phyloP scores from a whole-genome alignment of 2,329 filamentous ascomycete genomes.

The Apiospora arundinis region DNA sequence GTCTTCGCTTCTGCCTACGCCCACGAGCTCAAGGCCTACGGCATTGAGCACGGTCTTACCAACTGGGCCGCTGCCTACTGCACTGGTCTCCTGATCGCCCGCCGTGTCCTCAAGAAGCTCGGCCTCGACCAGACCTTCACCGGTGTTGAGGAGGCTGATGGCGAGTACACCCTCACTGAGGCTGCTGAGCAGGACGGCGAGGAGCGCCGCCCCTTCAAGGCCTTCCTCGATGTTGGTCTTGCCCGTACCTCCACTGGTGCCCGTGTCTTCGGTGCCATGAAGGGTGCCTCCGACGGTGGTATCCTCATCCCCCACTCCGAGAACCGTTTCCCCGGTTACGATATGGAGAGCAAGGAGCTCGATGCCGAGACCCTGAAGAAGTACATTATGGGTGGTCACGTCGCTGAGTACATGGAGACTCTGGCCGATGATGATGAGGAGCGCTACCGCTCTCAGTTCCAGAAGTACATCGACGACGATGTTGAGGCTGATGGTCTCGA shows the following conservation, averaged over 20 bases:
- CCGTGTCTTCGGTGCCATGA: conserved; percentile 99
- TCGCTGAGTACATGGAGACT: conserved; percentile 99
- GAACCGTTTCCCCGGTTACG: conserved; percentile 99
- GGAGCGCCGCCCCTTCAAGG: conserved; percentile 98
- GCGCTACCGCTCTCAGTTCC: conserved; percentile 98
- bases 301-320: conserved; percentile 97
- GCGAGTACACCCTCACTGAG: conserved; percentile 96
- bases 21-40: conserved; percentile 97
- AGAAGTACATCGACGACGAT: conserved; percentile 96
- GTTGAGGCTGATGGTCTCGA: conserved; percentile 95
- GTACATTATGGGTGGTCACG: conserved; percentile 99
- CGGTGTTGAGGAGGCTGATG: conserved; percentile 96
- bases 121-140: conserved; percentile 90
- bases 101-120: conserved; percentile 96
- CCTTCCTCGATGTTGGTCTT: conserved; percentile 97
- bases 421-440: conserved; percentile 99
- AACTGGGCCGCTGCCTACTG: conserved; percentile 99
- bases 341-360: conserved; percentile 97
- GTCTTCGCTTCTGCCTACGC: conserved; percentile 91
- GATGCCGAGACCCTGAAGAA: conserved; percentile 96
- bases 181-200: conserved; percentile 88
- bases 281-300: conserved; percentile 98
- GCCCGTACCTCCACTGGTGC: conserved; percentile 97
- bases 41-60: conserved; percentile 97
- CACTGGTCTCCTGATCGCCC: conserved; percentile 95